Conservation (phyloP, 2,329 filamentous ascomycete species). For the Monosporascus sp. region DNA sequence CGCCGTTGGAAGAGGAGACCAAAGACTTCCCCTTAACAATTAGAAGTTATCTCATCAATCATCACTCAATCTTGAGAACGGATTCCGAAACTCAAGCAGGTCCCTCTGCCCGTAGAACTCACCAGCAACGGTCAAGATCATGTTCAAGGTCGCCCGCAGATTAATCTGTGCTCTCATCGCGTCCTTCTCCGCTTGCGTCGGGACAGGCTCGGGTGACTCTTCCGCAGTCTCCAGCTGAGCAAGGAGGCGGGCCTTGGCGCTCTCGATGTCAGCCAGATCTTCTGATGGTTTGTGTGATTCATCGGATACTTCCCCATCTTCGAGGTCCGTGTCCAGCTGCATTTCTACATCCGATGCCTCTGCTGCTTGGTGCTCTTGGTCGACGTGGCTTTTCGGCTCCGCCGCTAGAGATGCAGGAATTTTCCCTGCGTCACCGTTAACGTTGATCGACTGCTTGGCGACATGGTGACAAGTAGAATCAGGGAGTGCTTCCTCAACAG, state of each 20-base stretch:
- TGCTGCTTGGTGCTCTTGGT: constrained; percentile 32
- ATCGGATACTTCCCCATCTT: constrained; percentile 34
- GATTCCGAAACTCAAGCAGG: constrained; percentile 68
- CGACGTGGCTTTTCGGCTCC: constrained; percentile 27
- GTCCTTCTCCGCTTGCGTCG: constrained; percentile 21
- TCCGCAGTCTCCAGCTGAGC: constrained; percentile 33
- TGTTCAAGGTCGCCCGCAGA: constrained; percentile 73
- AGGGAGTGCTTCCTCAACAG: background rate
- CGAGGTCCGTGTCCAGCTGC: constrained; percentile 27
- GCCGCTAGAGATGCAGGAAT: constrained; percentile 13
- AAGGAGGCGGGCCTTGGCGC: constrained; percentile 44
- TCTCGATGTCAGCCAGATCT: constrained; percentile 36
- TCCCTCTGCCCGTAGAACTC: constrained; percentile 89
- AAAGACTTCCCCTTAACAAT: background rate
- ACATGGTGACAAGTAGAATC: background rate
- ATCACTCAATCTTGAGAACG: constrained; percentile 32
- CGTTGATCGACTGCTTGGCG: background rate
- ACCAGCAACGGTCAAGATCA: constrained; percentile 83
- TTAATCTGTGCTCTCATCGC: constrained; percentile 37
- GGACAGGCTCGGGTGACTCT: constrained; percentile 8
- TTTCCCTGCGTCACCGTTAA: constrained; percentile 7
- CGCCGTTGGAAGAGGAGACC: background rate
- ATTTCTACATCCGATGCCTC: constrained; percentile 30
- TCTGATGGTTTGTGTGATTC: constrained; percentile 11
- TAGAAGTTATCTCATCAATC: background rate